Base-by-base conservation (phyloP, 192 early-diverging fungal genomes). In the Funneliformis mosseae region DNA sequence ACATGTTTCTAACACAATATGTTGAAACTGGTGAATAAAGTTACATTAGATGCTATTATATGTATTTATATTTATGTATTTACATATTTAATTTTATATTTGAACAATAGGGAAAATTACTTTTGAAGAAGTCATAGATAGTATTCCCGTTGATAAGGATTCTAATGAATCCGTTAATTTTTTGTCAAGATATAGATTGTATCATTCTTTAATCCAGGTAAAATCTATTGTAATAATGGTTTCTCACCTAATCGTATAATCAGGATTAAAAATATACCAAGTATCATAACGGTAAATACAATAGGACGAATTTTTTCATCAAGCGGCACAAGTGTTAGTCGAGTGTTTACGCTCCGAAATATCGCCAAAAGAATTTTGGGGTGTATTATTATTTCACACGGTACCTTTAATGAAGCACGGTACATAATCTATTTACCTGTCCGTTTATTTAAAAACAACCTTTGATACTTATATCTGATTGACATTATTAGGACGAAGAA, bases 151-250 rank as follows among this genome's bases (percentile, higher is more conserved):
- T 39, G 43, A 71, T 60, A 69, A 79, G 43, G 6, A 18, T 25
- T 55, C 78, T 0, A 28, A 68, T 28, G 68, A 25, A 11, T 79
- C 78, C 0, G 42, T 79, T 21, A 79, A 79, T 10, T 79, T 79
- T 28, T n/a, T 79, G 12, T 50, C 46, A n/a, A 60, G 63, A 39
- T 79, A 71, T 43, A 11, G 50, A 59, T 28, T 43, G 39, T 79
- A 61, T 71, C 67, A 79, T 71, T n/a, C 45, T 3, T 60, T 79
- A 28, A 38, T 71, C 38, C 27, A 71, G 48, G 67, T 60, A 59
- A 79, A 8, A 50, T 41, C 10, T 1, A 59, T 59, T 50, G 16
- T 48, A 25, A 27, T 64, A 25, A 9, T n/a, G 63, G 0, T 55
- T 50, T 55, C 55, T 48, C 21, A 28, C 25, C 27, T 10, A 3